Evolutionary conservation across 2,329 filamentous ascomycete species (phyloP).

Genomic region (Nigrospora oryzae): DNA sequence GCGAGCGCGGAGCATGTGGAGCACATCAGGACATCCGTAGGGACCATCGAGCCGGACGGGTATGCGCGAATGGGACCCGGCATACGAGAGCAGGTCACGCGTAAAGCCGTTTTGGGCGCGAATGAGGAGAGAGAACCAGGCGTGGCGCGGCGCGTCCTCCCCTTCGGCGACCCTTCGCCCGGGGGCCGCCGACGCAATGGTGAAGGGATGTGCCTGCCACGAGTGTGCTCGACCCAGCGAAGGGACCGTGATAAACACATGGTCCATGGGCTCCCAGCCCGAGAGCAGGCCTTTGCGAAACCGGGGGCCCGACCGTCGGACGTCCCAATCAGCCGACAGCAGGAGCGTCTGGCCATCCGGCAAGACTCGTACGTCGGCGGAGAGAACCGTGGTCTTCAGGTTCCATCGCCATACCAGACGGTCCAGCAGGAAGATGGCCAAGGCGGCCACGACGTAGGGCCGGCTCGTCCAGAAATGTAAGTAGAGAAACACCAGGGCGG

Average conservation of each 20-base stretch:
- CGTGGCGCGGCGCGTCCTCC: conserved; percentile 24
- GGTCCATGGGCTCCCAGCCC: conserved; percentile 54
- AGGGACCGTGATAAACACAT: conserved; percentile 55
- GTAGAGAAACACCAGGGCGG: conserved; percentile 47
- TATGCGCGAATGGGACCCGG: conserved; percentile 31
- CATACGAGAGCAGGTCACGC: conserved; percentile 41
- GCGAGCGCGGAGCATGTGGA: conserved; percentile 40
- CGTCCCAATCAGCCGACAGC: conserved; percentile 29
- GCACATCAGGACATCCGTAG: conserved; percentile 50
- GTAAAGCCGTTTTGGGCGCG: conserved; percentile 54
- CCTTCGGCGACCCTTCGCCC: not conserved
- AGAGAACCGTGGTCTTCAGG: conserved; percentile 38
- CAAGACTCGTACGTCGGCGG: conserved; percentile 42
- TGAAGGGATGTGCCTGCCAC: conserved; percentile 58
- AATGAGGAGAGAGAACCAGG: conserved; percentile 49
- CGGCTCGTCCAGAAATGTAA: conserved; percentile 46
- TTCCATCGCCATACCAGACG: conserved; percentile 46
- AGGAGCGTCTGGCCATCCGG: conserved; percentile 48
- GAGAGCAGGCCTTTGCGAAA: conserved; percentile 26
- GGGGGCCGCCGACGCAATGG: conserved; percentile 53
- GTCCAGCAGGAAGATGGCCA: conserved; percentile 50
- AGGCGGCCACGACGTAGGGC: conserved; percentile 42
- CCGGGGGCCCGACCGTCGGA: conserved; percentile 9
- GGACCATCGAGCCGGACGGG: conserved; percentile 53
- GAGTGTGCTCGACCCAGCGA: conserved; percentile 39